Evolutionary conservation across 768 basidiomycete genomes (phyloP).

Genomic region (Mycena venus): DNA sequence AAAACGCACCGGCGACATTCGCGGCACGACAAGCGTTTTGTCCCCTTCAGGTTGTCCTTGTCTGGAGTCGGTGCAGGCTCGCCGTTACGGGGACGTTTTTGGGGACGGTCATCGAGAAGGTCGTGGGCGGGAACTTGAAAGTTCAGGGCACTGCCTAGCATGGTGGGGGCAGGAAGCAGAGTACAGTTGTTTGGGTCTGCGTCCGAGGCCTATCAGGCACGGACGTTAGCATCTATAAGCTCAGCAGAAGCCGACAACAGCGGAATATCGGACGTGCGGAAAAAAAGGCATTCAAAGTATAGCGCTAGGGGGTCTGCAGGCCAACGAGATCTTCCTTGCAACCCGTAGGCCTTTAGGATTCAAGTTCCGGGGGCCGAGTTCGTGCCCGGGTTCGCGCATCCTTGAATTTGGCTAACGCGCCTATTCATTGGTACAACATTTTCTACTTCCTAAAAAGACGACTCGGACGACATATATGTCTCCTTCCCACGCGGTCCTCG

Average conservation of each 20-base stretch:
- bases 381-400: background rate
- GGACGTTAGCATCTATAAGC: slow-evolving; percentile 23
- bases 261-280: background rate
- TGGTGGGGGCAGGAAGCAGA: slow-evolving; percentile 26
- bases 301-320: background rate
- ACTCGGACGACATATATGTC: background rate
- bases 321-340: background rate
- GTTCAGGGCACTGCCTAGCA: slow-evolving; percentile 34
- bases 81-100: slow-evolving; percentile 48
- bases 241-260: slow-evolving; percentile 3
- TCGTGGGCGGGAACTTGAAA: slow-evolving; percentile 41
- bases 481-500: slow-evolving; percentile 20
- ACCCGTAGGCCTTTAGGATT: background rate
- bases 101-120: slow-evolving; percentile 40
- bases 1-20: slow-evolving; percentile 62
- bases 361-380: background rate
- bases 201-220: slow-evolving; percentile 26
- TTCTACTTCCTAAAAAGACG: background rate
- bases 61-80: slow-evolving; percentile 44
- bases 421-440: background rate
- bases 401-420: background rate
- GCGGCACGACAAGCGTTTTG: slow-evolving; percentile 58
- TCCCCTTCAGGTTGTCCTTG: slow-evolving; percentile 49
- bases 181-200: slow-evolving; percentile 18
- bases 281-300: background rate